Evolutionary conservation across 2,329 filamentous ascomycete species (phyloP).

Genomic region (Thielaviopsis ethacetica): DNA sequence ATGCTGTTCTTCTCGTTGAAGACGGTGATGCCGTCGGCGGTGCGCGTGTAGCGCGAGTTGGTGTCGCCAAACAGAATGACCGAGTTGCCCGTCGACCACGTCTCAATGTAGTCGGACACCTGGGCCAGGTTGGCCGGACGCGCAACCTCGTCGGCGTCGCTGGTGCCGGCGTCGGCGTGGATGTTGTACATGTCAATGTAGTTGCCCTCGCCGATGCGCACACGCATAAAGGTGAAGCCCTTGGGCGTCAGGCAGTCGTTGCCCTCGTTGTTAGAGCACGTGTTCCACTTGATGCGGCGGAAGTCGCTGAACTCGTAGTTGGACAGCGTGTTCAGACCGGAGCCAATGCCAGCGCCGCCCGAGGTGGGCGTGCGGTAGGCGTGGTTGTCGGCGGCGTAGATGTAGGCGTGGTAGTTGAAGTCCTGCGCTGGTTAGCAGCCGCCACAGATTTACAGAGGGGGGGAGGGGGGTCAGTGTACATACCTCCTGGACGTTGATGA

Average conservation of each 20-base stretch:
- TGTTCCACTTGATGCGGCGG: slow-evolving; percentile 40
- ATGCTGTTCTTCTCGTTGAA: slow-evolving; percentile 35
- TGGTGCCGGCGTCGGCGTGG: slow-evolving; percentile 47
- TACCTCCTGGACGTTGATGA: slow-evolving; percentile 50
- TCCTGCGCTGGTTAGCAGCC: slow-evolving; percentile 23
- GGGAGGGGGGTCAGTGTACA: not conserved
- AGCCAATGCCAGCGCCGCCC: slow-evolving; percentile 46
- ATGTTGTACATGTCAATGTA: slow-evolving; percentile 51
- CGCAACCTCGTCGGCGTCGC: slow-evolving; percentile 34
- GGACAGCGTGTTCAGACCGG: slow-evolving; percentile 46
- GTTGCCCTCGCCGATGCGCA: slow-evolving; percentile 28
- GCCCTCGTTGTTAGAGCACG: slow-evolving; percentile 37
- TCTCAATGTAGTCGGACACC: slow-evolving; percentile 38
- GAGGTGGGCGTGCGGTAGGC: slow-evolving; percentile 45
- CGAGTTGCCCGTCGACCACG: slow-evolving; percentile 40
- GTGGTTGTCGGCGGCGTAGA: slow-evolving; percentile 45
- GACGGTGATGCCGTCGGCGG: slow-evolving; percentile 35
- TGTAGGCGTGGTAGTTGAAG: slow-evolving; percentile 49
- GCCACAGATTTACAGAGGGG: not conserved
- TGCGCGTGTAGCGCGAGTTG: slow-evolving; percentile 46
- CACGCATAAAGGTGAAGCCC: slow-evolving; percentile 51
- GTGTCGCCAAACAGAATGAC: slow-evolving; percentile 50
- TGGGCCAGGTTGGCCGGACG: slow-evolving; percentile 44
- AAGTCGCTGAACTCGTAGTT: slow-evolving; percentile 41
- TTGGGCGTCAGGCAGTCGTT: slow-evolving; percentile 52